These are phyloP conservation scores for Harringtonia aguacate DNA, from an alignment of 2,329 filamentous ascomycete species.

Conservation along the genomic window DNA sequence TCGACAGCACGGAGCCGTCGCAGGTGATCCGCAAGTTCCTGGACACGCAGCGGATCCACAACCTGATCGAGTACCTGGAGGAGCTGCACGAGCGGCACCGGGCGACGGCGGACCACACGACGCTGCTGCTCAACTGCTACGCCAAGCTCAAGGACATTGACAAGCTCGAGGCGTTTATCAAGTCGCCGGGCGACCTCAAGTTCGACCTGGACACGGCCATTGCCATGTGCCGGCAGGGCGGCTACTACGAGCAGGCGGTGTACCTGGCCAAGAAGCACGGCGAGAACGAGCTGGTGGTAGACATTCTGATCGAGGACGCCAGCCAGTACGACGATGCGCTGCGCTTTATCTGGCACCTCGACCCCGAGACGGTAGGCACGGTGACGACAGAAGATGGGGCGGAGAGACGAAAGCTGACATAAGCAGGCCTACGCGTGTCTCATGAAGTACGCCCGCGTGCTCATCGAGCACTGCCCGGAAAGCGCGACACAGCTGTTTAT, in stretches of 20 bases:
- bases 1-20: conserved; percentile 91
- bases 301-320: conserved; percentile 91
- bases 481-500: conserved; percentile 83
- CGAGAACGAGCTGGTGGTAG: conserved; percentile 86
- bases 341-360: conserved; percentile 81
- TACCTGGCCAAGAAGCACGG: conserved; percentile 91
- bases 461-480: conserved; percentile 76
- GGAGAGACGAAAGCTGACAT: background rate
- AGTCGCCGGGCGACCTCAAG: conserved; percentile 84
- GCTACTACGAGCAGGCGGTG: conserved; percentile 93
- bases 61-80: conserved; percentile 93
- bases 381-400: background rate
- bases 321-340: conserved; percentile 83
- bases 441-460: conserved; percentile 88
- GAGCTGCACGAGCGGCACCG: conserved; percentile 90
- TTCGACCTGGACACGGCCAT: conserved; percentile 97
- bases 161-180: conserved; percentile 94
- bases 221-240: conserved; percentile 91
- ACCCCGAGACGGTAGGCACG: conserved; percentile 58
- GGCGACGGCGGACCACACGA: conserved; percentile 92
- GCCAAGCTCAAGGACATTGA: conserved; percentile 95
- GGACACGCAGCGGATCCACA: conserved; percentile 94
- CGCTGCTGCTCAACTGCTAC: conserved; percentile 89
- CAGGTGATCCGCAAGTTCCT: conserved; percentile 95
- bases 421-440: conserved; percentile 70